phyloP scores from a whole-genome alignment of 345 rosid genomes.

The Eucalyptus paniculata region DNA sequence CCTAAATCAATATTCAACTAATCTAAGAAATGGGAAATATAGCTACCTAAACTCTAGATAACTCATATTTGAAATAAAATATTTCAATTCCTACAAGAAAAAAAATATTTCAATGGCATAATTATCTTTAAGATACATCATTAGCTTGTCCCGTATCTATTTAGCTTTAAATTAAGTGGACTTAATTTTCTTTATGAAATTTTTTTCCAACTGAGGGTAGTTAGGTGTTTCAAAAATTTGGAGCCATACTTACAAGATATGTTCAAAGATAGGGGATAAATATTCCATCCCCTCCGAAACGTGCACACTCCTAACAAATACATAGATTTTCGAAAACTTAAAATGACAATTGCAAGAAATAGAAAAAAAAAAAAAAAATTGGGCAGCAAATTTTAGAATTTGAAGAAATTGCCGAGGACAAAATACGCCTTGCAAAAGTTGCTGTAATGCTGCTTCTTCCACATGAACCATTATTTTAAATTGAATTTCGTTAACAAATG shows the following conservation, averaged over 20 bases:
- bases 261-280: not conserved
- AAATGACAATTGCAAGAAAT: not conserved
- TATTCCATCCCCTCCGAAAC: not conserved
- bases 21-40: not conserved
- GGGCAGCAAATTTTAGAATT: not conserved
- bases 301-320: not conserved
- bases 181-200: not conserved
- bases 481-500: too few relatives aligned
- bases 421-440: not conserved
- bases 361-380: not conserved
- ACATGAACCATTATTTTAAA: not conserved
- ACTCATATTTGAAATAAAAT: too few relatives aligned
- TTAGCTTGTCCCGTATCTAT: not conserved
- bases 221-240: not conserved
- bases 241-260: too few relatives aligned
- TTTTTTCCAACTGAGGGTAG: not conserved
- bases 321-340: not conserved
- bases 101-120: not conserved
- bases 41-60: not conserved
- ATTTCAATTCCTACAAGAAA: not conserved
- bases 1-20: not conserved
- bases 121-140: too few relatives aligned
- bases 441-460: not conserved
- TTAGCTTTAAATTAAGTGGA: not conserved
- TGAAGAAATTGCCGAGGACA: not conserved